These are phyloP conservation scores for Solanum ahanhuiri DNA, from an alignment of 257 asterid species.

Conservation along the genomic window DNA sequence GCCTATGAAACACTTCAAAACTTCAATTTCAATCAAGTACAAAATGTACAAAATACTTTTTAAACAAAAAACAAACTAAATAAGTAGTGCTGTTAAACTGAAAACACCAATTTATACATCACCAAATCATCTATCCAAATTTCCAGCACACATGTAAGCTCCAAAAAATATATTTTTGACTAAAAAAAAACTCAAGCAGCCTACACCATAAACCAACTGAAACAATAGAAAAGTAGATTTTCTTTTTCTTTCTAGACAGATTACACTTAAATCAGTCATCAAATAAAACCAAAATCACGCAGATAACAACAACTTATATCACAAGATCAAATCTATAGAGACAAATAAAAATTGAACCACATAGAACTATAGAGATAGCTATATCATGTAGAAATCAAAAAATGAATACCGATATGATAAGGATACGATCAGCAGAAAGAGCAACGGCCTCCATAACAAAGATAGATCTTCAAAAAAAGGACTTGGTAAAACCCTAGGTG, in stretches of 20 bases:
- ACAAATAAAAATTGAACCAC: not conserved
- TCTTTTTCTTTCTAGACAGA: not conserved
- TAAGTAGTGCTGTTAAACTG: not conserved
- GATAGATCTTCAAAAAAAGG: constrained; percentile 3
- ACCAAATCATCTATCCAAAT: not conserved
- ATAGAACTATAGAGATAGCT: not conserved
- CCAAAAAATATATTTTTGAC: not conserved
- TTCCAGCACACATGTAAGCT: not conserved
- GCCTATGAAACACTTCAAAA: not conserved
- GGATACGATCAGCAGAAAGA: constrained; percentile 55
- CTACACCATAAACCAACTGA: not conserved
- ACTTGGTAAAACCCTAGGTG: not conserved
- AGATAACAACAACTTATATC: not conserved
- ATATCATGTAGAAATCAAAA: too few species aligned
- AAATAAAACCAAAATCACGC: not conserved
- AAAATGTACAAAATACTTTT: not conserved
- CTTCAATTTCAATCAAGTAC: not conserved
- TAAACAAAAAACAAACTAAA: not conserved
- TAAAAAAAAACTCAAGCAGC: not conserved
- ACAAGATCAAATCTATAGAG: constrained; percentile 10
- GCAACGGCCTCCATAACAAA: constrained; percentile 43
- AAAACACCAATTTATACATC: not conserved
- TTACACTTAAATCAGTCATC: not conserved
- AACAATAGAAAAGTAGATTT: not conserved
- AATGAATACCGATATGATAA: not conserved